A percentile compares a stretch with the other conserved stretches of the same genome.
Conservation (phyloP, 2,329 filamentous ascomycete genomes). For the Trichoderma sp. region DNA sequence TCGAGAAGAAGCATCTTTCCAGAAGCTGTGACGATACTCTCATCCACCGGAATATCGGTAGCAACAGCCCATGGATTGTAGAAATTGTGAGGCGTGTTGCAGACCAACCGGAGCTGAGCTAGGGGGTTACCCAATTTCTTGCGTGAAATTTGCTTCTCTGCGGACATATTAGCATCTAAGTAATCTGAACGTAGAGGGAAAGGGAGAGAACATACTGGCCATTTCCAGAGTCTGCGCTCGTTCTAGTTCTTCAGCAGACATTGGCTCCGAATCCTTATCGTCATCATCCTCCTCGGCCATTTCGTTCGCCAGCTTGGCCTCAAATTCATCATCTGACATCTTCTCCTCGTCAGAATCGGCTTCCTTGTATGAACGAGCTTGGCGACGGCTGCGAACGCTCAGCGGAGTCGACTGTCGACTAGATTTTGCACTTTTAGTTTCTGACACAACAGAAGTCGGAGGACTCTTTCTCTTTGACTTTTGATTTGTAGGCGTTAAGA, state of each 20-base stretch:
- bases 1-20: slow-evolving; percentile 97
- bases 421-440: slow-evolving; percentile 71
- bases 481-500: slow-evolving; percentile 26
- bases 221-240: slow-evolving; percentile 69
- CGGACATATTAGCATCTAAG: slow-evolving; percentile 29
- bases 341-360: slow-evolving; percentile 60
- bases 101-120: slow-evolving; percentile 87
- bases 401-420: slow-evolving; percentile 75
- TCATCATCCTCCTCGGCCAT: slow-evolving; percentile 47
- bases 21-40: slow-evolving; percentile 80
- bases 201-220: slow-evolving; percentile 61
- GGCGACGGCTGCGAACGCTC: slow-evolving; percentile 52
- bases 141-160: slow-evolving; percentile 78
- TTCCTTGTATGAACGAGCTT: slow-evolving; percentile 54
- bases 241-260: slow-evolving; percentile 62
- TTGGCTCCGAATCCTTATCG: slow-evolving; percentile 31
- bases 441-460: slow-evolving; percentile 36
- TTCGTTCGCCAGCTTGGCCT: slow-evolving; percentile 71
- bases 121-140: slow-evolving; percentile 94
- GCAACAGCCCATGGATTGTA: slow-evolving; percentile 82
- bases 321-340: slow-evolving; percentile 81
- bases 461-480: slow-evolving; percentile 38
- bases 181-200: neutral
- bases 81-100: slow-evolving; percentile 94
- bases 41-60: slow-evolving; percentile 65